These are phyloP conservation scores for Phaseolus coccineus DNA, from an alignment of 331 rosid genomes.

Conservation along the genomic window DNA sequence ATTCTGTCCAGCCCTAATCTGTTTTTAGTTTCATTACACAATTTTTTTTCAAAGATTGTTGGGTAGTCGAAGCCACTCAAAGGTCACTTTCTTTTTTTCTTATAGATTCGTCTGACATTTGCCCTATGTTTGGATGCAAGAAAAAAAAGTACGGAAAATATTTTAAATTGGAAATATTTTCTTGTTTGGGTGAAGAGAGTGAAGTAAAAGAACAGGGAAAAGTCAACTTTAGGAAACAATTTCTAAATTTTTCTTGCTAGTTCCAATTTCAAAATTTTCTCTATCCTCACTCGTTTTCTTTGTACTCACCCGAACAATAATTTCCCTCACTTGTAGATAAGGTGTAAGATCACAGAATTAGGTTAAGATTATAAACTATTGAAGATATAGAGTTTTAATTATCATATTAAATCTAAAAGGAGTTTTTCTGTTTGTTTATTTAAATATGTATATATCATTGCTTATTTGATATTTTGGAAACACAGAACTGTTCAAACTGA, in stretches of 20 bases:
- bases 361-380: not conserved
- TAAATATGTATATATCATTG: conserved; percentile 8
- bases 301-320: not conserved
- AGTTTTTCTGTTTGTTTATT: not conserved
- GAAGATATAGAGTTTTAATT: not conserved
- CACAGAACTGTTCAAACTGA: not conserved
- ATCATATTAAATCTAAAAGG: not conserved
- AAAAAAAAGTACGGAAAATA: not conserved
- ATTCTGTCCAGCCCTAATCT: too few relatives aligned
- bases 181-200: not conserved
- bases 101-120: not conserved
- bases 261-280: not conserved
- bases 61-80: too few relatives aligned
- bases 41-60: too few relatives aligned
- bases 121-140: not conserved
- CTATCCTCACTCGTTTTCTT: not conserved
- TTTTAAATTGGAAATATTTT: not conserved
- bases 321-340: not conserved
- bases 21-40: too few relatives aligned
- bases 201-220: not conserved
- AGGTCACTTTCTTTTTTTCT: too few relatives aligned
- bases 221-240: not conserved
- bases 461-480: not conserved
- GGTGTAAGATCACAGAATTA: not conserved
- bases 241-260: not conserved